A percentile compares a stretch with the other conserved stretches of the same genome.
These are phyloP conservation scores for Ceratocystis ficicola DNA, from an alignment of 2,329 filamentous ascomycete species.

Conservation along the genomic window DNA sequence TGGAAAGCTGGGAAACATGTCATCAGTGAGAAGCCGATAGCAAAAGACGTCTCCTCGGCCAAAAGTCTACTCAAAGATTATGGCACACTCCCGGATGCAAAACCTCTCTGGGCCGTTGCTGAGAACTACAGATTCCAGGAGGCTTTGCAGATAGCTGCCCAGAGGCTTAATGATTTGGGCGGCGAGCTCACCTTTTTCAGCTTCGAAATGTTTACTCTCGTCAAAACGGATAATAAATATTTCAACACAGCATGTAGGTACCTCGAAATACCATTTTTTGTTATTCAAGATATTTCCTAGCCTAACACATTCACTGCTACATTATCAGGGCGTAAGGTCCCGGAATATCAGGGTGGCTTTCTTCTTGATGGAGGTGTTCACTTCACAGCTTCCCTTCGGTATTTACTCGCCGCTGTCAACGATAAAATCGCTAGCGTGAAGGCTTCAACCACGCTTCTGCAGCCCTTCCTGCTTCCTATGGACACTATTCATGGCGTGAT, in stretches of 20 bases:
- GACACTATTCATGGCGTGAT: conserved; percentile 53
- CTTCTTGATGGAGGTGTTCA: conserved; percentile 67
- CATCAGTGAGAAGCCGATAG: conserved; percentile 57
- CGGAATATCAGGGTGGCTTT: conserved; percentile 63
- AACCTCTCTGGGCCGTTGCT: conserved; percentile 46
- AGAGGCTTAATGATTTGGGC: conserved; percentile 18
- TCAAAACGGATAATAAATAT: conserved; percentile 36
- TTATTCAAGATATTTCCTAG: neutral
- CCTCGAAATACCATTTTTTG: neutral
- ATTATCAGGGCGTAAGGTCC: conserved; percentile 47
- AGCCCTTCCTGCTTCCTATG: conserved; percentile 48
- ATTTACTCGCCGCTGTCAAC: conserved; percentile 41
- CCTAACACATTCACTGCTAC: neutral
- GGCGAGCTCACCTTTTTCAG: conserved; percentile 29
- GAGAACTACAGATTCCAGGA: conserved; percentile 61
- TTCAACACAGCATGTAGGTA: conserved; percentile 37
- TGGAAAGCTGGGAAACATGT: conserved; percentile 57
- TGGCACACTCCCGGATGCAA: conserved; percentile 24
- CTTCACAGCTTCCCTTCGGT: conserved; percentile 50
- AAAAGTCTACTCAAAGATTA: conserved; percentile 33
- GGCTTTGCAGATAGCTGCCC: conserved; percentile 39
- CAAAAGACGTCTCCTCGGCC: conserved; percentile 41
- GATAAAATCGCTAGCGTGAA: conserved; percentile 36
- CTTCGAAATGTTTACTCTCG: conserved; percentile 34
- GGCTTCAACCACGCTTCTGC: conserved; percentile 44